Evolutionary conservation across 768 basidiomycete species (phyloP).

Genomic region (Coprinopsis marcescibilis): DNA sequence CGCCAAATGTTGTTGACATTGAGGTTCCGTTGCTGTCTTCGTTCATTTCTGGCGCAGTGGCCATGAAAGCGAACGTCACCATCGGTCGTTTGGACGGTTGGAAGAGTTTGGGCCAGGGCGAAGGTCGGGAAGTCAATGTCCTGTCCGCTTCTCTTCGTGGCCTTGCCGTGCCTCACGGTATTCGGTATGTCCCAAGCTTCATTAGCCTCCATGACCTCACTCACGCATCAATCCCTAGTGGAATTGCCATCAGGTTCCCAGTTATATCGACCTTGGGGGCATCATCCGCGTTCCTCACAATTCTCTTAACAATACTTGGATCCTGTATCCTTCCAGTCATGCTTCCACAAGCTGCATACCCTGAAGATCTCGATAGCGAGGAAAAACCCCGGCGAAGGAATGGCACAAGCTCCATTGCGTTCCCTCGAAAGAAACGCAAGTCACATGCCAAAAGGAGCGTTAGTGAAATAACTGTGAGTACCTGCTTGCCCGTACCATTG

Average conservation of each 20-base stretch:
- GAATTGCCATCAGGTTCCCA: slow-evolving; percentile 67
- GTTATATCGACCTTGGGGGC: slow-evolving; percentile 45
- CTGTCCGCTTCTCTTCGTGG: slow-evolving; percentile 57
- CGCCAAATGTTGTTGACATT: slow-evolving; percentile 38
- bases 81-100: slow-evolving; percentile 72
- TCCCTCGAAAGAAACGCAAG: slow-evolving; percentile 5
- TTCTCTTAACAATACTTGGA: slow-evolving; percentile 41
- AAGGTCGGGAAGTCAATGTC: slow-evolving; percentile 71
- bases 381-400: background rate
- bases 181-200: slow-evolving; percentile 44
- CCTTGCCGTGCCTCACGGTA: slow-evolving; percentile 55
- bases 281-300: slow-evolving; percentile 39
- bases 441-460: slow-evolving; percentile 1
- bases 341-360: slow-evolving; percentile 4
- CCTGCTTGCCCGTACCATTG: background rate
- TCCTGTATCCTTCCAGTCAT: slow-evolving; percentile 44
- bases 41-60: slow-evolving; percentile 42
- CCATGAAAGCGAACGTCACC: slow-evolving; percentile 55
- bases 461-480: slow-evolving; percentile 1
- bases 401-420: background rate
- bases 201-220: background rate
- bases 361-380: too few relatives aligned
- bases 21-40: slow-evolving; percentile 53
- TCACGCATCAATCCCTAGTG: slow-evolving; percentile 32
- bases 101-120: slow-evolving; percentile 60